Percentiles rank a stretch among this genome's conserved stretches.
phyloP scores from a whole-genome alignment of 306 rosid species.

The Inga laurina region DNA sequence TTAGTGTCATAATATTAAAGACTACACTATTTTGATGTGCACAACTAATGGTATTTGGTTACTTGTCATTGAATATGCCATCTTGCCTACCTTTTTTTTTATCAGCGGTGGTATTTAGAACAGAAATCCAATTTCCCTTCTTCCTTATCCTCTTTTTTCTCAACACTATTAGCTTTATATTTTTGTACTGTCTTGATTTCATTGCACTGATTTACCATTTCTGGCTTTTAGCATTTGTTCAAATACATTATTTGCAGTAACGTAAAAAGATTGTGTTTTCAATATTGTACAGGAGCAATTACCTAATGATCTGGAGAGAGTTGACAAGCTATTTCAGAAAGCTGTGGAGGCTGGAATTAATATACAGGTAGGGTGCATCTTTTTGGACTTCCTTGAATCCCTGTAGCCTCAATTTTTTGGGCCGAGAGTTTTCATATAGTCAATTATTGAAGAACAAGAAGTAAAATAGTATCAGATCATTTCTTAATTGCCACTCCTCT shows the following conservation, averaged over 20 bases:
- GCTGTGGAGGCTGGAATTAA: slow-evolving; percentile 76
- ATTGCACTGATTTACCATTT: neutral
- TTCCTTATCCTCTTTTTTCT: neutral
- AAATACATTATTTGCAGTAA: slow-evolving; percentile 18
- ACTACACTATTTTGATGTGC: slow-evolving; percentile 5
- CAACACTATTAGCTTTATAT: neutral
- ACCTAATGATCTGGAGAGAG: slow-evolving; percentile 78
- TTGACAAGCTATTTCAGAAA: slow-evolving; percentile 72
- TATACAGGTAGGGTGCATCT: slow-evolving; percentile 64
- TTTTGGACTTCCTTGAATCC: slow-evolving; percentile 27
- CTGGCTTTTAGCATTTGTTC: slow-evolving; percentile 11
- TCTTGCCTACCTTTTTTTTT: neutral
- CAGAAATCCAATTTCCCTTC: neutral
- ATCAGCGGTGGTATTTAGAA: neutral
- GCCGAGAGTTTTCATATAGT: slow-evolving; percentile 10
- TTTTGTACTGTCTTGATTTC: slow-evolving; percentile 1
- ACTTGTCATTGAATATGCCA: neutral
- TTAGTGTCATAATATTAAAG: slow-evolving; percentile 6
- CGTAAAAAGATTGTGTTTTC: slow-evolving; percentile 29
- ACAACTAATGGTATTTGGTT: slow-evolving; percentile 25
- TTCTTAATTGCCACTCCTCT: slow-evolving; percentile 2
- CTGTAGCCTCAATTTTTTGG: slow-evolving; percentile 7
- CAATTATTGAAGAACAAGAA: slow-evolving; percentile 27
- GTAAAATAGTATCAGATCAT: neutral
- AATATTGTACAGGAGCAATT: slow-evolving; percentile 74